A percentile compares a stretch with the other conserved stretches of the same genome.
phyloP scores from a whole-genome alignment of 2,329 filamentous ascomycete species.

The Arthroderma uncinatum region DNA sequence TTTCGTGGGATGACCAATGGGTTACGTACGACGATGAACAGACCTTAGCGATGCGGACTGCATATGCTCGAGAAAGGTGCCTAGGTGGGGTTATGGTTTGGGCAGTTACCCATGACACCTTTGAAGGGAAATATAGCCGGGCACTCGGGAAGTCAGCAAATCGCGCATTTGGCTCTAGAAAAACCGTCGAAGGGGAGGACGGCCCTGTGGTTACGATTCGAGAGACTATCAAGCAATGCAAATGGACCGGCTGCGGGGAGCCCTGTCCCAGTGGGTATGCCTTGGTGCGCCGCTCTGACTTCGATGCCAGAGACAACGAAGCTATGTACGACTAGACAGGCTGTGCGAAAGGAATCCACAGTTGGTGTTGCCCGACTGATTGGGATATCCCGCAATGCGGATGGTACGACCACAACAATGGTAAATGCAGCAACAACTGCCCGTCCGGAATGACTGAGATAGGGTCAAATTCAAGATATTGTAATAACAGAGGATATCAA shows the following conservation, averaged over 20 bases:
- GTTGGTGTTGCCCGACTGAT: conserved; percentile 3
- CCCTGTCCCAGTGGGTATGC: background rate
- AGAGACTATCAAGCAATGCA: background rate
- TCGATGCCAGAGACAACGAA: background rate
- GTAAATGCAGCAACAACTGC: background rate
- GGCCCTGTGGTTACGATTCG: background rate
- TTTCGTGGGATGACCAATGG: conserved; percentile 35
- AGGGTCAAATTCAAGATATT: conserved; percentile 7
- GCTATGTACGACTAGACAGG: conserved; percentile 6
- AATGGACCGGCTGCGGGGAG: background rate
- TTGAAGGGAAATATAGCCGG: background rate
- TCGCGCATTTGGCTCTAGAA: background rate
- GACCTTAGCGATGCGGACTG: conserved; percentile 27
- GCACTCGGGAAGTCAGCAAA: background rate
- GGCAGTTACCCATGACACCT: conserved; percentile 12
- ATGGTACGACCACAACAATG: conserved; percentile 2
- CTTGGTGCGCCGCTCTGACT: background rate
- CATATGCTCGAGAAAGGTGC: conserved; percentile 25
- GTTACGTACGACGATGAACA: conserved; percentile 32
- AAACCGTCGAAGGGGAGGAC: background rate
- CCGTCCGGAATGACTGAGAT: background rate
- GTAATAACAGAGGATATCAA: background rate
- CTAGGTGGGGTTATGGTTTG: conserved; percentile 20
- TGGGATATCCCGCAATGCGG: background rate
- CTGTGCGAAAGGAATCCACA: background rate